These are phyloP conservation scores for Podospora pseudopauciseta DNA, from an alignment of 495 filamentous ascomycete genomes.

Conservation along the genomic window DNA sequence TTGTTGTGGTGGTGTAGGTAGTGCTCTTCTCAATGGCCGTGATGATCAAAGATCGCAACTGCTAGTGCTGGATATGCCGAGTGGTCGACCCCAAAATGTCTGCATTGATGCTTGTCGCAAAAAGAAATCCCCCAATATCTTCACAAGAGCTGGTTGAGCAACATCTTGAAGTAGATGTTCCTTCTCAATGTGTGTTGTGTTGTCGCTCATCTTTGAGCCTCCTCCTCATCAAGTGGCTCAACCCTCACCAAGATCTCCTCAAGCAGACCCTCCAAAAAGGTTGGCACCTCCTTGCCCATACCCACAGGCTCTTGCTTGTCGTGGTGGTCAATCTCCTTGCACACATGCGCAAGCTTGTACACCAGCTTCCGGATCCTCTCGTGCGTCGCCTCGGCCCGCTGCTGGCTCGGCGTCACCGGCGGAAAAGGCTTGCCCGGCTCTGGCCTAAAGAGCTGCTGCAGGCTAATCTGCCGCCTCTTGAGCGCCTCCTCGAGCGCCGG, in stretches of 20 bases:
- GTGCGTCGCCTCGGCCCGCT: constrained; percentile 70
- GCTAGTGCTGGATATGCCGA: too few relatives aligned
- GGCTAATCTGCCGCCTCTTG: constrained; percentile 65
- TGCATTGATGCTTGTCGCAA: neutral
- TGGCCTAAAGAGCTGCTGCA: constrained; percentile 53
- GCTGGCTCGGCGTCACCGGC: constrained; percentile 47
- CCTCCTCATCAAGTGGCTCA: constrained; percentile 75
- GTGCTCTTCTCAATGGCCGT: too few relatives aligned
- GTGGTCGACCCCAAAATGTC: neutral
- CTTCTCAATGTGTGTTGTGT: neutral
- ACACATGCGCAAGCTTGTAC: constrained; percentile 68
- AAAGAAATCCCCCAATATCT: neutral
- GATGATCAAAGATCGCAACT: too few relatives aligned
- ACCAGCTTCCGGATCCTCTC: constrained; percentile 75
- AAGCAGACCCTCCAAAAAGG: constrained; percentile 84
- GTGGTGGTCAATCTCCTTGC: constrained; percentile 81
- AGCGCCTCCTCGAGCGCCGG: constrained; percentile 88
- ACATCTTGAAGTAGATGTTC: neutral
- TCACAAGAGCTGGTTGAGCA: neutral
- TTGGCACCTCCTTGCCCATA: constrained; percentile 83
- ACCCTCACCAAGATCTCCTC: constrained; percentile 94
- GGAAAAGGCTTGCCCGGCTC: constrained; percentile 30
- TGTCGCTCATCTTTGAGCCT: constrained; percentile 13
- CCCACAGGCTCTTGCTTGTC: constrained; percentile 80
- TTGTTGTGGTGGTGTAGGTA: too few relatives aligned